Evolutionary conservation across 2,329 filamentous ascomycete species (phyloP), one percentile per base, ranked within the genome.

Genomic region (Colletotrichum sojae): DNA sequence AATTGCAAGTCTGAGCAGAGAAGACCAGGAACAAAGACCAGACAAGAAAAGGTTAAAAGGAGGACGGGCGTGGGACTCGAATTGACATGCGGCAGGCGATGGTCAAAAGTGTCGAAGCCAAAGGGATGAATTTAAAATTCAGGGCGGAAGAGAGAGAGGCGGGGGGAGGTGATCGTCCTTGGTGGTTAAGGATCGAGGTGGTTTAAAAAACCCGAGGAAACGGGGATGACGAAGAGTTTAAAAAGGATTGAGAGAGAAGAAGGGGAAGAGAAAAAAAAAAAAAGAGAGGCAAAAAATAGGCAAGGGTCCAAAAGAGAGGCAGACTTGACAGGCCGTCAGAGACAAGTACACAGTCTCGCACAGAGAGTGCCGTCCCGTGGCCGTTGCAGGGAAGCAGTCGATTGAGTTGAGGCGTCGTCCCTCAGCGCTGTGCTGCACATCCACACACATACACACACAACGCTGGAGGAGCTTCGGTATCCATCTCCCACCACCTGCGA

Each of bases 351-450:
- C 31, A 36, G 31, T 36, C 31, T 36, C 31, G 31, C 10, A 36
- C 31, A 36, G 31, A 36, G 31, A 36, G 31, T 36, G 31, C 31
- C 31, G 22, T 22, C 22, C 22, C 22, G 22, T 25, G 22, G 22
- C 36, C 36, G 10, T 52, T n/a, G 56, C 67, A 67, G 67, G 67
- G 67, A 69, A 69, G 67, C 45, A 61, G 55, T 67, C 45, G 45
- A 67, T 67, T 56, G 62, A 69, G 67, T 69, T 66, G 67, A 69
- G 56, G 67, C 63, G 67, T 69, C 61, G 61, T 62, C 55, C 8
- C 31, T 9, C 31, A 9, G 31, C 31, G 31, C 31, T 36, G 31
- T 36, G 54, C 51, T 66, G 54, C 52, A 65, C 48, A 66, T 15
- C 22, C 53, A 36, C 27, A 31, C 27, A 31, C 27, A 31, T 6